Conservation (phyloP, 768 basidiomycete genomes). For the Suillus weaverae region DNA sequence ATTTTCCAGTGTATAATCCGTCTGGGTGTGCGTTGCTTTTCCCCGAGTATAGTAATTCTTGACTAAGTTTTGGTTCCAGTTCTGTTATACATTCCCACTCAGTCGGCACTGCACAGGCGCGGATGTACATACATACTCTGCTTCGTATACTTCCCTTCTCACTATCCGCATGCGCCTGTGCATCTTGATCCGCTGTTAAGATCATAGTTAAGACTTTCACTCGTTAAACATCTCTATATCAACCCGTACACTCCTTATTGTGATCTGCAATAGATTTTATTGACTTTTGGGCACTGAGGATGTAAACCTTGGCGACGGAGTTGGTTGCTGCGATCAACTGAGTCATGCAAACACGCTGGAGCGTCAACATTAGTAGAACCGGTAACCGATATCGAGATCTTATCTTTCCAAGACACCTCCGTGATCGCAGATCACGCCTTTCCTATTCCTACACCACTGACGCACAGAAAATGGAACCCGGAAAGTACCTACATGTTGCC, state of each 20-base stretch:
- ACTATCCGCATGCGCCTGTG: conserved; percentile 15
- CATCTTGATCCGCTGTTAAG: conserved; percentile 5
- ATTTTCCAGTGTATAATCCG: conserved; percentile 31
- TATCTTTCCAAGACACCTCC: background rate
- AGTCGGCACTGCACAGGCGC: conserved; percentile 2
- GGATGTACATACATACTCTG: conserved; percentile 31
- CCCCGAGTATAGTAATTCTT: background rate
- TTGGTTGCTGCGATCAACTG: too few relatives aligned
- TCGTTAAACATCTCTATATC: conserved; percentile 23
- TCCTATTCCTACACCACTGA: background rate
- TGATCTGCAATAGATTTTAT: conserved; percentile 27
- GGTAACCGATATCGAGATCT: background rate
- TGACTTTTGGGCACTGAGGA: background rate
- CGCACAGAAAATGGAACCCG: conserved; percentile 9
- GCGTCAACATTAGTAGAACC: background rate
- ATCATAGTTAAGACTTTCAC: conserved; percentile 22
- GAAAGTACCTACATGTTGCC: conserved; percentile 55
- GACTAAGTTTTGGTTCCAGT: conserved; percentile 15
- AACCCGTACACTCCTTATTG: conserved; percentile 29
- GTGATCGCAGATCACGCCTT: background rate
- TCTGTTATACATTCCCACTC: conserved; percentile 26
- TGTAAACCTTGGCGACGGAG: background rate
- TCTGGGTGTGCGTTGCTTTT: conserved; percentile 22
- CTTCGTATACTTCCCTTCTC: background rate
- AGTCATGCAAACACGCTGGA: background rate